phyloP scores from a whole-genome alignment of 148 eudicot species.

The Nepenthes mirabilis region DNA sequence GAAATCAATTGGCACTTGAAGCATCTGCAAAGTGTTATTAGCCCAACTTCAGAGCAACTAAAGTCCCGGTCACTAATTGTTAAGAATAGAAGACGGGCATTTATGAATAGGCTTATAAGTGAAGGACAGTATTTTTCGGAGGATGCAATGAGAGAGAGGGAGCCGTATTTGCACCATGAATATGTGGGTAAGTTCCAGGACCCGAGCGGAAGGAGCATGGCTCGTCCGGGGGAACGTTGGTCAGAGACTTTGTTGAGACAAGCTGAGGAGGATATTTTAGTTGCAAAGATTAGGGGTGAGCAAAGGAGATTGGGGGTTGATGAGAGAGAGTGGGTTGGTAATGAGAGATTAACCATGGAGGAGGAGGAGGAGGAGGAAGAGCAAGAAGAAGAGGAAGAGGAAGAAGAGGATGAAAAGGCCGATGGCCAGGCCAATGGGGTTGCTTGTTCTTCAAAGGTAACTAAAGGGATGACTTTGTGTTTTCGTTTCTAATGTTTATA shows the following conservation, averaged over 20 bases:
- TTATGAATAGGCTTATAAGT: conserved; percentile 61
- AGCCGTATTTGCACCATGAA: conserved; percentile 92
- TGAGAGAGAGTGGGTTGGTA: conserved; percentile 83
- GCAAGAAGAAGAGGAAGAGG: conserved; percentile 40
- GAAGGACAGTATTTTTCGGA: conserved; percentile 85
- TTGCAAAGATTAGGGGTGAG: conserved; percentile 79
- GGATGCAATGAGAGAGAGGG: conserved; percentile 97
- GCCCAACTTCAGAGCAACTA: conserved; percentile 59
- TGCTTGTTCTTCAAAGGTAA: conserved; percentile 31
- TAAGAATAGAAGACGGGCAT: conserved; percentile 84
- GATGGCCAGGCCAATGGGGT: conserved; percentile 18
- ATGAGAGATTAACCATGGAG: conserved; percentile 23
- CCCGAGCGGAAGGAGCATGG: conserved; percentile 71
- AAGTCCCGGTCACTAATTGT: conserved; percentile 46
- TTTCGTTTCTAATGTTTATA: background rate
- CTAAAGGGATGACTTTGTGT: background rate
- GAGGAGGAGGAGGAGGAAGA: conserved; percentile 18
- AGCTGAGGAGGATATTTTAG: conserved; percentile 73
- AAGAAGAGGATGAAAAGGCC: conserved; percentile 31
- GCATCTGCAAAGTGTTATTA: conserved; percentile 42
- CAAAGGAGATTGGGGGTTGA: conserved; percentile 91
- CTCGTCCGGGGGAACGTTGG: conserved; percentile 92
- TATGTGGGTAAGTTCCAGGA: conserved; percentile 87
- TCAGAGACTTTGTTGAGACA: conserved; percentile 88
- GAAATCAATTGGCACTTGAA: conserved; percentile 92